Conservation (phyloP, 2,329 filamentous ascomycete species). For the Fusarium sp. region DNA sequence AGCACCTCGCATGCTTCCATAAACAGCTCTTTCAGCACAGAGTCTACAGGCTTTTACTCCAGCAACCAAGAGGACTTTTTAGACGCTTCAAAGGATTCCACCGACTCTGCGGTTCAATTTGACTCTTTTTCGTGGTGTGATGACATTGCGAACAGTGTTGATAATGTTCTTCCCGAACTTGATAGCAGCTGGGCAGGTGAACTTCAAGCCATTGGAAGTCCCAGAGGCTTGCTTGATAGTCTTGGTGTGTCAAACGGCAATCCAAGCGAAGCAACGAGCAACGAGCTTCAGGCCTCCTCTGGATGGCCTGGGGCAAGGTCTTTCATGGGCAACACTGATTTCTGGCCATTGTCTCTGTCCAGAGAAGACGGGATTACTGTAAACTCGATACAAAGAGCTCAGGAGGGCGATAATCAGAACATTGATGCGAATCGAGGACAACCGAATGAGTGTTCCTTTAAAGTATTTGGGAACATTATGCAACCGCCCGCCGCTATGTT, state of each 20-base stretch:
- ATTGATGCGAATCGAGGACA: no score
- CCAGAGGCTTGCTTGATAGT: no score
- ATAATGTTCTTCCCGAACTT: neutral
- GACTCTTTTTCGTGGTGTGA: neutral
- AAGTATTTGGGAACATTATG: slow-evolving; percentile 6
- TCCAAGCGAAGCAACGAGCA: no score
- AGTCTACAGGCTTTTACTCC: neutral
- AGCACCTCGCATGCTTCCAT: neutral
- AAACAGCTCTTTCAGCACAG: neutral
- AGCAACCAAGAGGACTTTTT: neutral
- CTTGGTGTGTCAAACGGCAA: no score
- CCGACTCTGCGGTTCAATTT: accelerated
- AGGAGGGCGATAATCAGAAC: no score
- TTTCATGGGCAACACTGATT: no score
- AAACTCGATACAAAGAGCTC: no score
- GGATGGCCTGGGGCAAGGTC: no score
- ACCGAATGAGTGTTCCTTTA: neutral
- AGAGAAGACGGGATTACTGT: no score
- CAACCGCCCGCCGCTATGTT: slow-evolving; percentile 13
- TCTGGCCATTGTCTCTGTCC: no score
- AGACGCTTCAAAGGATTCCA: neutral
- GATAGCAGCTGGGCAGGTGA: neutral
- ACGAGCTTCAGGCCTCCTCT: no score
- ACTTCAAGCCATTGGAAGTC: no score
- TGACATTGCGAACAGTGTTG: neutral